Conservation (phyloP, 2,329 filamentous ascomycete species). For the Sordariomycetes sp. region DNA sequence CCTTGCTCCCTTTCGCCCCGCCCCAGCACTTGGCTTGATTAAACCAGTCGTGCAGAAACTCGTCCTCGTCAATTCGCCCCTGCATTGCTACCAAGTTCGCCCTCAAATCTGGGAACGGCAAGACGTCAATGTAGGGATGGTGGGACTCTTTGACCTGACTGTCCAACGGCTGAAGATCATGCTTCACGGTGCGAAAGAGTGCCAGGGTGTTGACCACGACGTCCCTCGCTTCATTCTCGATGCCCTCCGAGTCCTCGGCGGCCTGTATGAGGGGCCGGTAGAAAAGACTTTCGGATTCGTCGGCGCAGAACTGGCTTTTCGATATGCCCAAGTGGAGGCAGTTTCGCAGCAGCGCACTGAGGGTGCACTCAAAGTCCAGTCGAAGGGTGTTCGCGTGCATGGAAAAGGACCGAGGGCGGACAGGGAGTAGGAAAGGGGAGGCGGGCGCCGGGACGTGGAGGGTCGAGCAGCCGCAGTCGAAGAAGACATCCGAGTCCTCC, state of each 20-base stretch:
- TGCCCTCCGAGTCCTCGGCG: not conserved
- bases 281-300: slow-evolving; percentile 14
- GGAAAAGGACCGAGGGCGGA: slow-evolving; percentile 3
- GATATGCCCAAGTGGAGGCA: slow-evolving; percentile 15
- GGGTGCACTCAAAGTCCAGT: slow-evolving; percentile 15
- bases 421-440: slow-evolving; percentile 5
- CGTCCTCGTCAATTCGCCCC: slow-evolving; percentile 14
- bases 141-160: slow-evolving; percentile 13
- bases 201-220: slow-evolving; percentile 11
- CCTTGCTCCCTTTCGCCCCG: slow-evolving; percentile 12
- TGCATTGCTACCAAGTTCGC: slow-evolving; percentile 14
- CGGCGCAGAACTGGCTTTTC: slow-evolving; percentile 12
- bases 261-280: slow-evolving; percentile 7
- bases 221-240: too few relatives aligned
- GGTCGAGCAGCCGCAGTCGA: slow-evolving; percentile 3
- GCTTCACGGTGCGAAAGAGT: slow-evolving; percentile 12
- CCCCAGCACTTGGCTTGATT: slow-evolving; percentile 19
- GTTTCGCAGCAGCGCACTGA: slow-evolving; percentile 14
- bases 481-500: not conserved
- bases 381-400: slow-evolving; percentile 15
- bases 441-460: slow-evolving; percentile 13
- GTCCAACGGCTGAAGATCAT: slow-evolving; percentile 15
- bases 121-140: slow-evolving; percentile 16
- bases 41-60: slow-evolving; percentile 18
- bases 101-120: slow-evolving; percentile 15